phyloP scores from a whole-genome alignment of 148 eudicot species.

The Rhododendron kiyosumense region DNA sequence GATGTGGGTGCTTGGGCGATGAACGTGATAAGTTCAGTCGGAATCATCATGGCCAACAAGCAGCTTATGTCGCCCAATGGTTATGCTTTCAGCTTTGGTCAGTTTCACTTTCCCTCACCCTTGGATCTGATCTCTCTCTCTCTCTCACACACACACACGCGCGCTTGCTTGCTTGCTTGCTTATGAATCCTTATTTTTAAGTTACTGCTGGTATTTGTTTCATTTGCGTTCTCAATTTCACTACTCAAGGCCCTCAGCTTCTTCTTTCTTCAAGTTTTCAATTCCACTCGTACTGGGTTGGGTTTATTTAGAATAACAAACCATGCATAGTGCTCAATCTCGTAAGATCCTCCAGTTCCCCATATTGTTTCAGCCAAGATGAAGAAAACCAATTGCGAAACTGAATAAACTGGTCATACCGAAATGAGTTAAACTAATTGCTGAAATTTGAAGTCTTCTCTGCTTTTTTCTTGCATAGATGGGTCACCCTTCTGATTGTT shows the following conservation, averaged over 20 bases:
- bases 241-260: not conserved
- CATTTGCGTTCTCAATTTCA: not conserved
- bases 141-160: not conserved
- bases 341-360: not conserved
- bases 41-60: constrained; percentile 76
- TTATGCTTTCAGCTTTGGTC: constrained; percentile 61
- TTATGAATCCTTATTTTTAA: not conserved
- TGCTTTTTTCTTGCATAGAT: not conserved
- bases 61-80: constrained; percentile 65
- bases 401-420: not conserved
- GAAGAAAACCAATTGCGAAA: not conserved
- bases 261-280: not conserved
- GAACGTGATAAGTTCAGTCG: constrained; percentile 70
- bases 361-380: not conserved
- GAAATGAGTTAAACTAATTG: not conserved
- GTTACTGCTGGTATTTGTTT: not conserved
- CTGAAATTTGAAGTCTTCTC: not conserved
- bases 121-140: constrained; percentile 9
- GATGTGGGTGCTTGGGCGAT: constrained; percentile 78
- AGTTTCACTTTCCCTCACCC: not conserved
- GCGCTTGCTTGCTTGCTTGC: too few relatives aligned
- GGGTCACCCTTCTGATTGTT: not conserved
- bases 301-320: too few relatives aligned
- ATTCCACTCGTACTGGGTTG: not conserved
- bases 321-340: not conserved